Evolutionary conservation across 768 basidiomycete genomes (phyloP).

Genomic region (Collybia sordida): DNA sequence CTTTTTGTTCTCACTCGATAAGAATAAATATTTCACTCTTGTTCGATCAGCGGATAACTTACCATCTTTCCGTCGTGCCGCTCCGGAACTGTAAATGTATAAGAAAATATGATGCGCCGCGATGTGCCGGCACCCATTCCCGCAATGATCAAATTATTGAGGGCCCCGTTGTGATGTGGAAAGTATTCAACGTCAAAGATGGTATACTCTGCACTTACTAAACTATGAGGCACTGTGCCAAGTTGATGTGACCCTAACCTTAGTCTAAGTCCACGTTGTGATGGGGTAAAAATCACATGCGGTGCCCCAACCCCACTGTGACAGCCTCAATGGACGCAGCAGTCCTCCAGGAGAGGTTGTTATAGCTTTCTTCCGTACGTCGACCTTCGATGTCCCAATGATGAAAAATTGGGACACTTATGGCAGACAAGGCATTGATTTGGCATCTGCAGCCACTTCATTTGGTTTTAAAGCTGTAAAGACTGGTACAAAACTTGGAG

Average conservation of each 20-base stretch:
- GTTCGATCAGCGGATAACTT: too few species aligned
- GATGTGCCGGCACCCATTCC: too few species aligned
- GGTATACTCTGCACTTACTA: too few species aligned
- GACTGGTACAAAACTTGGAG: constrained; percentile 66
- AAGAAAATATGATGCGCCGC: too few species aligned
- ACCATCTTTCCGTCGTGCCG: too few species aligned
- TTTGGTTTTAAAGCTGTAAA: constrained; percentile 70
- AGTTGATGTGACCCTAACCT: constrained; percentile 2
- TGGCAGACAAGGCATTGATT: constrained; percentile 60
- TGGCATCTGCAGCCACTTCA: constrained; percentile 63
- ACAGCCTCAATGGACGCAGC: background rate
- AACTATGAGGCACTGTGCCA: background rate
- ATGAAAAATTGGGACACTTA: constrained; percentile 49
- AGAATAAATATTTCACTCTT: too few species aligned
- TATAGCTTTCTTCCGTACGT: constrained; percentile 7
- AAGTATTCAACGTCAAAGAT: too few species aligned
- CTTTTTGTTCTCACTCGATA: too few species aligned
- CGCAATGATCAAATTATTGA: too few species aligned
- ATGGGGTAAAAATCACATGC: background rate
- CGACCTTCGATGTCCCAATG: constrained; percentile 24
- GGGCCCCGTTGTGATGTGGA: too few species aligned
- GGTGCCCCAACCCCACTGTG: background rate
- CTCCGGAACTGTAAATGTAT: too few species aligned
- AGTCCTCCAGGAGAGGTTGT: background rate
- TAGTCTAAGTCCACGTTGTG: background rate